Evolutionary conservation across 441 rosid species (phyloP).

Genomic region (Flueggea neowawraea): DNA sequence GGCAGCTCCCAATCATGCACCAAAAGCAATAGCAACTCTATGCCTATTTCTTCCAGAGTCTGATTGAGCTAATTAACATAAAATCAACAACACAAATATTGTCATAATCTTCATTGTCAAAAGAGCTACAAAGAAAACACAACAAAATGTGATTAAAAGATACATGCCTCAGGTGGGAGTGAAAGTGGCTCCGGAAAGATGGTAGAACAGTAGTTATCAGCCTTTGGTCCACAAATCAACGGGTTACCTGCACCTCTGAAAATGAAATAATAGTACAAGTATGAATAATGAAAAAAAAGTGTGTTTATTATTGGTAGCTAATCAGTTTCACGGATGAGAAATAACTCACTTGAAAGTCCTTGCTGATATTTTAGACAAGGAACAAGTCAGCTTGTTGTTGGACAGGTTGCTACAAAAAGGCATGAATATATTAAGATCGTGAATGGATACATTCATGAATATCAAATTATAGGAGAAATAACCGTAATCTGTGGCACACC

Average conservation of each 20-base stretch:
- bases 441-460: not conserved
- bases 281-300: conserved; percentile 2
- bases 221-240: conserved; percentile 67
- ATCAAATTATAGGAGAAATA: not conserved
- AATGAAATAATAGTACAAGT: conserved; percentile 8
- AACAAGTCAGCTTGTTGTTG: conserved; percentile 83
- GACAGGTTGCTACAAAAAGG: conserved; percentile 72
- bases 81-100: conserved; percentile 9
- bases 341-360: conserved; percentile 80
- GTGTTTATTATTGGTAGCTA: not conserved
- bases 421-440: conserved; percentile 6
- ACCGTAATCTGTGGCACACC: not conserved
- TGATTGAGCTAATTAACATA: conserved; percentile 39
- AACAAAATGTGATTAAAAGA: not conserved
- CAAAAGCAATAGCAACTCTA: conserved; percentile 71
- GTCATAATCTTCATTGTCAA: not conserved
- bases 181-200: conserved; percentile 85
- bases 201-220: conserved; percentile 63
- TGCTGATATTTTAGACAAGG: conserved; percentile 78
- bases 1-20: conserved; percentile 78
- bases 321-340: not conserved
- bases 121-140: conserved; percentile 2
- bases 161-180: conserved; percentile 59
- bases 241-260: conserved; percentile 78
- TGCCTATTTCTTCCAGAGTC: conserved; percentile 50